These are phyloP conservation scores for Trichoderma sp. DNA, from an alignment of 2,329 filamentous ascomycete species.

Conservation along the genomic window DNA sequence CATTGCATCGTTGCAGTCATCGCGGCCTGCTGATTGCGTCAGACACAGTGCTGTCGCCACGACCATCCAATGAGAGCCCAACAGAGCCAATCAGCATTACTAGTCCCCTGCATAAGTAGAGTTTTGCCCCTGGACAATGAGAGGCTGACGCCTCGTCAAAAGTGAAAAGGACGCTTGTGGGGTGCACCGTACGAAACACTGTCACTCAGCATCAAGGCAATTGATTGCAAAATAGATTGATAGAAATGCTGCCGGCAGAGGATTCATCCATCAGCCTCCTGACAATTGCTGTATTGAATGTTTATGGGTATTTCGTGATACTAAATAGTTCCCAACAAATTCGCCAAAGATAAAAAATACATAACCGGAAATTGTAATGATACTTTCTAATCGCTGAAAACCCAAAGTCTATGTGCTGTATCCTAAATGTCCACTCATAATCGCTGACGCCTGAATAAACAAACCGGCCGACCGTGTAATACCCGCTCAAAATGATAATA, in stretches of 20 bases:
- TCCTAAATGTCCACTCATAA: not conserved
- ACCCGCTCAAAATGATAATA: not conserved
- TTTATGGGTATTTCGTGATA: conserved; percentile 5
- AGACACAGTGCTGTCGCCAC: not conserved
- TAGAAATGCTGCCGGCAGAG: not conserved
- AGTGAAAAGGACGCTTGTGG: not conserved
- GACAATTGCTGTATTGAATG: not conserved
- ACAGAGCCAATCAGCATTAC: not conserved
- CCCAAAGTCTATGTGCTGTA: conserved; percentile 21
- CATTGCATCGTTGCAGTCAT: not conserved
- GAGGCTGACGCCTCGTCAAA: not conserved
- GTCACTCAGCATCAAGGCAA: not conserved
- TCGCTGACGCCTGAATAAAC: not conserved
- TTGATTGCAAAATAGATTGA: not conserved
- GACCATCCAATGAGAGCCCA: not conserved
- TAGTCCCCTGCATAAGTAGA: conserved; percentile 10
- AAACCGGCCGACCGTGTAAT: not conserved
- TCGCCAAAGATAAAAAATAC: not conserved
- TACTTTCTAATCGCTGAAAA: conserved; percentile 8
- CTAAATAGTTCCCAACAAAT: not conserved
- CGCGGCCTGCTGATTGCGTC: conserved; percentile 6
- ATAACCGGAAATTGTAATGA: not conserved
- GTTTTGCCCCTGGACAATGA: conserved; percentile 1
- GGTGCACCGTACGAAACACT: not conserved
- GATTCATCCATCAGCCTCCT: not conserved